A percentile compares a stretch with the other conserved stretches of the same genome.
Evolutionary conservation across 1,284 basidiomycete genomes (phyloP).

Genomic region (Stygiomarasmius scandens): DNA sequence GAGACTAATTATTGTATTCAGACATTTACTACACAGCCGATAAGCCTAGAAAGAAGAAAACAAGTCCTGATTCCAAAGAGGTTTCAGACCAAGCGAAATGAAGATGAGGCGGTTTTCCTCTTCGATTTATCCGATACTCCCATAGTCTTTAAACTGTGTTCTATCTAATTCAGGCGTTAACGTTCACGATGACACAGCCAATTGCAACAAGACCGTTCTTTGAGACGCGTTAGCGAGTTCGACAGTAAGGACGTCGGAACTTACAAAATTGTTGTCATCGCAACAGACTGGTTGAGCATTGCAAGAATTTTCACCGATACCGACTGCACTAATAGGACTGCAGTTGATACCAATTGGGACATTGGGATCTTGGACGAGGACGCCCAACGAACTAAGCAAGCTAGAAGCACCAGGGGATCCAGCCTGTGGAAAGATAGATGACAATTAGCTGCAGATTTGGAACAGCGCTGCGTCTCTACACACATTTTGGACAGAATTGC

Average conservation of each 20-base stretch:
- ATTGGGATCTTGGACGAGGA: constrained; percentile 14
- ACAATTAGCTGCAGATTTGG: neutral
- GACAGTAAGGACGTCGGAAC: neutral
- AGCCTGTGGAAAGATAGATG: constrained; percentile 5
- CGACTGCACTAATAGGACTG: constrained; percentile 17
- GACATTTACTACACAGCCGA: too few relatives aligned
- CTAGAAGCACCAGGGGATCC: constrained; percentile 11
- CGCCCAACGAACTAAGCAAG: constrained; percentile 16
- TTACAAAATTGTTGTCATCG: constrained; percentile 14
- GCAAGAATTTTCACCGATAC: constrained; percentile 6
- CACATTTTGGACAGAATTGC: constrained; percentile 3
- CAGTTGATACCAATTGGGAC: constrained; percentile 20
- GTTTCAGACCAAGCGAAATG: neutral
- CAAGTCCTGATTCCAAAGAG: neutral
- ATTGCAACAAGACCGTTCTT: constrained; percentile 1
- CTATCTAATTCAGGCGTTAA: neutral
- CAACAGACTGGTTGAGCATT: constrained; percentile 16
- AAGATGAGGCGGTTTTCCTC: neutral
- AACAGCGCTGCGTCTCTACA: neutral
- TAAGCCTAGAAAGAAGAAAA: neutral
- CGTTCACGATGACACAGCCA: neutral
- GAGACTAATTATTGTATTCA: too few relatives aligned
- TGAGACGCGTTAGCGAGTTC: neutral
- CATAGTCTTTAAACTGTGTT: neutral
- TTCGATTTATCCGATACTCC: neutral